Conservation (phyloP, 192 early-diverging fungal genomes). For the Pecoramyces ruminantium region DNA sequence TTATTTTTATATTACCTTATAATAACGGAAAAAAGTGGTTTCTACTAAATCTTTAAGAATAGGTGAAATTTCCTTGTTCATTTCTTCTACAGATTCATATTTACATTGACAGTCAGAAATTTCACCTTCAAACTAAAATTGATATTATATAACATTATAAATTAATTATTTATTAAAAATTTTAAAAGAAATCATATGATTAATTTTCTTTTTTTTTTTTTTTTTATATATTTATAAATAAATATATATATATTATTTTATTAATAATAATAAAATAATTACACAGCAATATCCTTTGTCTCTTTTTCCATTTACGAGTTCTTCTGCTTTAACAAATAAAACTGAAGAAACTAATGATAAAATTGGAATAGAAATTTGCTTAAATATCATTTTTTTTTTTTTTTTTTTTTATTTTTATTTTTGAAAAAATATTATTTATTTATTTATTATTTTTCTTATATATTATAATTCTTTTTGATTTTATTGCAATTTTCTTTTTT, state of each 20-base stretch:
- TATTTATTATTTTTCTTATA: too few species aligned
- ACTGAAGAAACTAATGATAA: background rate
- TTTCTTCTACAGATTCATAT: conserved; percentile 51
- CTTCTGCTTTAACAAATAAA: background rate
- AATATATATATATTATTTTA: background rate
- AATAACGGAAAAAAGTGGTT: conserved; percentile 81
- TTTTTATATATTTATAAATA: too few species aligned
- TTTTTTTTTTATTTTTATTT: background rate
- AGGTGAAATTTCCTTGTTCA: conserved; percentile 54
- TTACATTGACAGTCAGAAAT: conserved; percentile 51
- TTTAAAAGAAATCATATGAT: too few species aligned
- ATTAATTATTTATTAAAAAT: too few species aligned
- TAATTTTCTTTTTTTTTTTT: too few species aligned
- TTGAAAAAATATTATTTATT: too few species aligned
- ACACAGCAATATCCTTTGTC: background rate
- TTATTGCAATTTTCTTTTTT: too few species aligned
- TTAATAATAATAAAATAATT: too few species aligned
- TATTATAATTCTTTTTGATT: too few species aligned
- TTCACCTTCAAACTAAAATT: conserved; percentile 13
- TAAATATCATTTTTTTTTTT: background rate
- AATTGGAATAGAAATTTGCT: background rate
- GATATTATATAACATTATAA: too few species aligned
- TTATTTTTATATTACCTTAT: too few species aligned
- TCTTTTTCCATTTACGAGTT: background rate
- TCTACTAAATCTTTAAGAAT: conserved; percentile 58